A percentile compares a stretch with the other conserved stretches of the same genome.
phyloP scores from a whole-genome alignment of 1,284 basidiomycete genomes.

The Trametes versicolor region DNA sequence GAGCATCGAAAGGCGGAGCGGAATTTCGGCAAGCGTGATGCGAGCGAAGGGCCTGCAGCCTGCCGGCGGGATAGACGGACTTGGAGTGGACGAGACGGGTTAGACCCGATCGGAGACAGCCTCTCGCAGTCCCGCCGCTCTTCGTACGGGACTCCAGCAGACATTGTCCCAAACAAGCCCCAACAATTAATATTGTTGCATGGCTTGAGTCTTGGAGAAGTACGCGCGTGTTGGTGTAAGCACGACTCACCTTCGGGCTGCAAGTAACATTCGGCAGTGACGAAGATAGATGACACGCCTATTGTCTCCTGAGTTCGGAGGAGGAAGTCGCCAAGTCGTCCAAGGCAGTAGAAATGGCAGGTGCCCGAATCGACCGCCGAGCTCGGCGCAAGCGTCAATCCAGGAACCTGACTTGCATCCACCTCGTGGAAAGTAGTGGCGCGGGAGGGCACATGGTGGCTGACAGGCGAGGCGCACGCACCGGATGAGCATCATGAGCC shows the following conservation, averaged over 20 bases:
- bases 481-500: neutral
- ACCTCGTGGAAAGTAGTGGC: neutral
- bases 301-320: neutral
- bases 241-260: too few relatives aligned
- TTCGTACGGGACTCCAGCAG: neutral
- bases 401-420: neutral
- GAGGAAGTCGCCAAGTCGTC: neutral
- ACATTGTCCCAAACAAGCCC: constrained; percentile 20
- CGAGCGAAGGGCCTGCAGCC: neutral
- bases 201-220: too few relatives aligned
- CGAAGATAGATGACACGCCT: neutral
- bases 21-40: neutral
- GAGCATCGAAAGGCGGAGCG: neutral
- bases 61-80: neutral
- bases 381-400: neutral
- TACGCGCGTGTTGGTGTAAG: too few relatives aligned
- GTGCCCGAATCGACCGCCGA: neutral
- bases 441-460: neutral
- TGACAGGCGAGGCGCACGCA: neutral
- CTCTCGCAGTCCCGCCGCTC: neutral
- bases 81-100: neutral
- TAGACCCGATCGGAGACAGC: neutral
- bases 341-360: too few relatives aligned
- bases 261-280: neutral
- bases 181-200: neutral